phyloP scores from a whole-genome alignment of 768 basidiomycete species.

The Neoboletus brunneissimus region DNA sequence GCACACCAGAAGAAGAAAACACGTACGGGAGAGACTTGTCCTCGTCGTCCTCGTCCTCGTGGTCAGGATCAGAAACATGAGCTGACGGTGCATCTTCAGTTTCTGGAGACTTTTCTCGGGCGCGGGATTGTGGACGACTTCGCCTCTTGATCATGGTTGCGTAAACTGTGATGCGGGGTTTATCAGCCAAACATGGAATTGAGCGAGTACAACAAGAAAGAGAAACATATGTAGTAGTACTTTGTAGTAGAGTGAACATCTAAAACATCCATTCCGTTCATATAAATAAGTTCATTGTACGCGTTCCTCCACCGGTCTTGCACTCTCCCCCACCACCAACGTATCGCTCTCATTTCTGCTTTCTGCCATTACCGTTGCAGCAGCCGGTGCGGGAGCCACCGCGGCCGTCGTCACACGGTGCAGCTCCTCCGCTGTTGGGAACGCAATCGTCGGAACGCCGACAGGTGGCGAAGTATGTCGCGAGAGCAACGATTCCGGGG shows the following conservation, averaged over 20 bases:
- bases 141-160: conserved; percentile 70
- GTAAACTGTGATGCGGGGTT: neutral
- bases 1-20: neutral
- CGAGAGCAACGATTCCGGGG: conserved; percentile 58
- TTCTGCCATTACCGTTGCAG: neutral
- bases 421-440: conserved; percentile 22
- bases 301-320: conserved; percentile 11
- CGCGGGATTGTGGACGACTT: conserved; percentile 56
- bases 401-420: conserved; percentile 18
- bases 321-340: neutral
- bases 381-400: neutral
- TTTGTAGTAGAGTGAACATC: conserved; percentile 1
- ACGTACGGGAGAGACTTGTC: conserved; percentile 50
- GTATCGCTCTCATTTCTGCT: conserved; percentile 8
- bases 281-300: conserved; percentile 13
- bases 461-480: conserved; percentile 41
- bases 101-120: conserved; percentile 50
- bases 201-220: neutral
- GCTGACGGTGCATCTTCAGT: conserved; percentile 10
- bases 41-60: conserved; percentile 31
- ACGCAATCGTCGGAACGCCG: conserved; percentile 23
- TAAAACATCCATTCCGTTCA: conserved; percentile 3
- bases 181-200: neutral
- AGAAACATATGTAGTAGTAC: neutral
- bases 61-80: conserved; percentile 7